Conservation (phyloP, 768 basidiomycete genomes). For the Daedaleopsis sinensis region DNA sequence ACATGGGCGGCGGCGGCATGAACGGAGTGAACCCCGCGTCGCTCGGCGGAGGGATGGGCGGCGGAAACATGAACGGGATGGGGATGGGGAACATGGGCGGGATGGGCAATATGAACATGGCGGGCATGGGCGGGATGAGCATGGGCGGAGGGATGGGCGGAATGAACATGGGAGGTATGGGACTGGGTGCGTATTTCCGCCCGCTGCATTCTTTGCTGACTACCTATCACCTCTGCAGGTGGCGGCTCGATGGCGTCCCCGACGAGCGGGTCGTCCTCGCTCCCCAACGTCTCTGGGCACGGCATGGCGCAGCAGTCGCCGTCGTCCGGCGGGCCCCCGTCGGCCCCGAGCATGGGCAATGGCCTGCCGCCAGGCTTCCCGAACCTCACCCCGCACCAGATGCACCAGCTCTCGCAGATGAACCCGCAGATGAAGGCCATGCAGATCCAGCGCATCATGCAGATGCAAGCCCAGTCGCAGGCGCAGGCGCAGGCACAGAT, state of each 20-base stretch:
- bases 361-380: slow-evolving; percentile 8
- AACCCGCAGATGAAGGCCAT: slow-evolving; percentile 25
- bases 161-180: slow-evolving; percentile 17
- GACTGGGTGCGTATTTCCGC: slow-evolving; percentile 10
- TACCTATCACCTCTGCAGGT: not conserved
- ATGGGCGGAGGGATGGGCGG: slow-evolving; percentile 8
- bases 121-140: not conserved
- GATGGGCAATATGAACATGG: slow-evolving; percentile 8
- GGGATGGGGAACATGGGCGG: slow-evolving; percentile 22
- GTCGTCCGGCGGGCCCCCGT: slow-evolving; percentile 1
- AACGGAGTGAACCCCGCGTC: slow-evolving; percentile 27
- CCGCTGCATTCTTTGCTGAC: not conserved
- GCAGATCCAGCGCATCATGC: slow-evolving; percentile 32
- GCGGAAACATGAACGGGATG: slow-evolving; percentile 25
- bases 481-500: not conserved
- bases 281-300: slow-evolving; percentile 12
- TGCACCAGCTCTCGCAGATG: slow-evolving; percentile 34
- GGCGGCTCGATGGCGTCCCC: slow-evolving; percentile 7
- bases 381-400: slow-evolving; percentile 18
- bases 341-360: slow-evolving; percentile 6
- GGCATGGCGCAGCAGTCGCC: slow-evolving; percentile 11
- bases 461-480: slow-evolving; percentile 4
- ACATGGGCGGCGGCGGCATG: slow-evolving; percentile 16
- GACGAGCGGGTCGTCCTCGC: slow-evolving; percentile 9
- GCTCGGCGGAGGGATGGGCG: slow-evolving; percentile 14